Evolutionary conservation across 2,329 filamentous ascomycete species (phyloP).

Genomic region (Colletotrichum noveboracense): DNA sequence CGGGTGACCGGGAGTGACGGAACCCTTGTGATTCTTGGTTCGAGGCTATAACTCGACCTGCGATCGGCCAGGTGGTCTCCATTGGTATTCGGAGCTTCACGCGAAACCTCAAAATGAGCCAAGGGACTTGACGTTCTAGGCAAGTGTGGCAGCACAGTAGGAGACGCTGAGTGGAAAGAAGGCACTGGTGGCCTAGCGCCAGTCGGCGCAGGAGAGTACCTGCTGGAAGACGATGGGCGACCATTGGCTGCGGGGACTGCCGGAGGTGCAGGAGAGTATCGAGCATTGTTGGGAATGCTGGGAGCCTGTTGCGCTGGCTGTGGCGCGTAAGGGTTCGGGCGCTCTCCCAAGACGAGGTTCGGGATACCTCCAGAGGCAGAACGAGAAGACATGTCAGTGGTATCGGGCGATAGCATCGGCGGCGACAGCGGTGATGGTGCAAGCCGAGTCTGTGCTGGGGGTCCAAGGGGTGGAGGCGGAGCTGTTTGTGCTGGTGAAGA

Average conservation of each 20-base stretch:
- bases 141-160: slow-evolving; percentile 59
- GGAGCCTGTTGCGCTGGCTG: slow-evolving; percentile 39
- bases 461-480: slow-evolving; percentile 37
- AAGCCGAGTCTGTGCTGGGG: slow-evolving; percentile 29
- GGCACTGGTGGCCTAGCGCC: slow-evolving; percentile 43
- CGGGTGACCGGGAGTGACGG: slow-evolving; percentile 65
- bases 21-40: slow-evolving; percentile 58
- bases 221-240: slow-evolving; percentile 44
- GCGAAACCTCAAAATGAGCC: slow-evolving; percentile 63
- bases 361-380: slow-evolving; percentile 29
- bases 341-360: slow-evolving; percentile 59
- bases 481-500: slow-evolving; percentile 47
- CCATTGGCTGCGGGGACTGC: slow-evolving; percentile 45
- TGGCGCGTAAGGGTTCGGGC: slow-evolving; percentile 58
- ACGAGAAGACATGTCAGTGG: slow-evolving; percentile 5
- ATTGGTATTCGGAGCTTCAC: slow-evolving; percentile 33
- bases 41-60: slow-evolving; percentile 58
- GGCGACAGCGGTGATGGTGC: slow-evolving; percentile 21
- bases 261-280: slow-evolving; percentile 68
- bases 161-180: slow-evolving; percentile 44
- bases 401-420: slow-evolving; percentile 6
- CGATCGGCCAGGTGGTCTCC: slow-evolving; percentile 52
- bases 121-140: slow-evolving; percentile 71
- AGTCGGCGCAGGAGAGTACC: slow-evolving; percentile 59
- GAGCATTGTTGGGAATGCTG: slow-evolving; percentile 39